Evolutionary conservation across 306 rosid species (phyloP), one percentile per base, ranked within the genome.

Genomic region (Prinsepia uniflora): DNA sequence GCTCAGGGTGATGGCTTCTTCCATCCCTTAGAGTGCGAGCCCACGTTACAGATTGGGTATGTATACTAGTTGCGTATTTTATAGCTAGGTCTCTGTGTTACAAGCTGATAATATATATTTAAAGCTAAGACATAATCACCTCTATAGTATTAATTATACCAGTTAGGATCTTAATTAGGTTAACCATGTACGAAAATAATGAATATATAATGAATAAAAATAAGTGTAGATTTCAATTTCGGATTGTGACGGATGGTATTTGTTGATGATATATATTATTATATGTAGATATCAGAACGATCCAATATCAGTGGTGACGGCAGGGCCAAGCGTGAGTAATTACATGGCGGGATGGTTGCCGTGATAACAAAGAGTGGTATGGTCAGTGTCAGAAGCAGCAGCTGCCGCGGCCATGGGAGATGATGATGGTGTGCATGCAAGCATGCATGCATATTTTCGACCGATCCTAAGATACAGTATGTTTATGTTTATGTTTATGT

Each of bases 261-360:
- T 42, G 68, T 44, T 30, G 36, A 30, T 30, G 36, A 30, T 30
- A 30, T 14, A 8, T 7, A 44, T 54, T 14, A 24, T 24, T 24
- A 24, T 24, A 70, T 11, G 87, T 89, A 94, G 95, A 42, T 94
- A 94, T 82, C 97, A 81, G 30, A 96, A 74, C 14, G 74, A 86
- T 80, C 92, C 87, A 44, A 89, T 86, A 59, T 63, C 90, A 66
- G 88, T 83, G 67, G 97, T 87, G 63, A 77, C 92, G 10, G 92
- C 97, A 30, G 99, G 97, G 0, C 96, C 97, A 77, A 91, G 96
- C 87, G 75, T 91, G 96, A 89, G 63, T 72, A 90, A 89, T 82
- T 91, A 87, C 86, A 84, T 95, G 86, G 83, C 86, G 61, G 92
- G 89, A 55, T 91, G 97, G 99, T 78, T 95, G 84, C 96, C 99